Evolutionary conservation across 1,284 basidiomycete species (phyloP).

Genomic region (Ustilago shanxiensis): DNA sequence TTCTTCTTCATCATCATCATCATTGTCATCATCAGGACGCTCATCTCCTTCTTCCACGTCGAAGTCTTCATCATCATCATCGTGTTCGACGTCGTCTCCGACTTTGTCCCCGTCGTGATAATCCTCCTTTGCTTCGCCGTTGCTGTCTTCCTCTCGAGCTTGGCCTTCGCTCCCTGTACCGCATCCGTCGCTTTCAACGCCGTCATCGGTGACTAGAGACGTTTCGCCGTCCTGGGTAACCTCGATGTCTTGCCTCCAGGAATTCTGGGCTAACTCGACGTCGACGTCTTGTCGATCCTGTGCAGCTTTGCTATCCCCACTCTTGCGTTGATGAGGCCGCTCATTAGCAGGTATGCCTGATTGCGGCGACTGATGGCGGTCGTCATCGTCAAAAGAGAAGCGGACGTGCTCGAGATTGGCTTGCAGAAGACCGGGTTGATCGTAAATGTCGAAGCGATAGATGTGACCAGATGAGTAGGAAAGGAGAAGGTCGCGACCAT

Average conservation of each 20-base stretch:
- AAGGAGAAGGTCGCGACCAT: constrained; percentile 63
- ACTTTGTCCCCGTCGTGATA: not conserved
- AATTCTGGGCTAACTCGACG: not conserved
- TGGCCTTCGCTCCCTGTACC: not conserved
- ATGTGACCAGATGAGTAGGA: constrained; percentile 62
- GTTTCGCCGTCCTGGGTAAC: not conserved
- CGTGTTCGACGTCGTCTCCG: not conserved
- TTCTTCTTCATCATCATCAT: not conserved
- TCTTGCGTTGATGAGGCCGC: too few species aligned
- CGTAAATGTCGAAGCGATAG: constrained; percentile 67
- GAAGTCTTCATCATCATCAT: constrained; percentile 3
- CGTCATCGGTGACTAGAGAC: not conserved
- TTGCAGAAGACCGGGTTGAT: constrained; percentile 44
- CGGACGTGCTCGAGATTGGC: constrained; percentile 27
- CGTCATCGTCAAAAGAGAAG: constrained; percentile 9
- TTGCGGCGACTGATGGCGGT: constrained; percentile 14
- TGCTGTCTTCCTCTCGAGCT: not conserved
- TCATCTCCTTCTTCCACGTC: too few species aligned
- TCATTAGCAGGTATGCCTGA: not conserved
- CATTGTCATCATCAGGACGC: not conserved
- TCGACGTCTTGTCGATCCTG: not conserved
- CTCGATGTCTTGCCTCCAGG: not conserved
- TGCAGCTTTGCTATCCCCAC: not conserved
- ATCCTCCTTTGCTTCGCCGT: not conserved
- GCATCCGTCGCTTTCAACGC: not conserved